Evolutionary conservation across 2,329 filamentous ascomycete genomes (phyloP).

Genomic region (Hymenoscyphus scutula): DNA sequence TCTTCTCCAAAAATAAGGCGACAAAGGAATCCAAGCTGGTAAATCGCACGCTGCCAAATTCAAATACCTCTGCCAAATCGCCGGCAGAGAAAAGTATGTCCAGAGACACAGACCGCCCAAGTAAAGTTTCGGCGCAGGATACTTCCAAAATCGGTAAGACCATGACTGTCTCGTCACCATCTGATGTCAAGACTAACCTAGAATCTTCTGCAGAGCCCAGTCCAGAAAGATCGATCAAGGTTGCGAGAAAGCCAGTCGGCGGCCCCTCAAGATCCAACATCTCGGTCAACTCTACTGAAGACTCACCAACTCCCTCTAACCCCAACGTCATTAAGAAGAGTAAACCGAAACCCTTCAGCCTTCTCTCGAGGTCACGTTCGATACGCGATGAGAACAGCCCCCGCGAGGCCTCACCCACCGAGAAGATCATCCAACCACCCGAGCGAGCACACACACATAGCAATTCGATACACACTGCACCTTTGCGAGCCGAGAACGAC

Average conservation of each 20-base stretch:
- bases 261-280: conserved; percentile 30
- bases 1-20: conserved; percentile 48
- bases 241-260: conserved; percentile 31
- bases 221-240: conserved; percentile 25
- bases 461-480: conserved; percentile 58
- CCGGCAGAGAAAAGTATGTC: conserved; percentile 37
- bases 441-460: conserved; percentile 36
- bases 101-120: conserved; percentile 34
- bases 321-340: conserved; percentile 27
- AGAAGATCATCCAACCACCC: conserved; percentile 30
- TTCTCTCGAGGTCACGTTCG: conserved; percentile 43
- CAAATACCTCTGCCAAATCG: conserved; percentile 34
- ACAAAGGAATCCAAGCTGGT: conserved; percentile 42
- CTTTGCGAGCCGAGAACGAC: conserved; percentile 53
- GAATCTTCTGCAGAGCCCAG: conserved; percentile 22
- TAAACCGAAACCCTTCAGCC: conserved; percentile 37
- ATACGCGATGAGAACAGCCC: conserved; percentile 42
- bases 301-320: conserved; percentile 20
- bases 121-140: conserved; percentile 34
- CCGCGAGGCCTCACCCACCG: conserved; percentile 25
- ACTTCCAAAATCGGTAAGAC: conserved; percentile 34
- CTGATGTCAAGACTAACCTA: conserved; percentile 22
- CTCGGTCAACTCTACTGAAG: conserved; percentile 27
- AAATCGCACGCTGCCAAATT: conserved; percentile 38
- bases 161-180: conserved; percentile 22